Conservation (phyloP, 2,329 filamentous ascomycete genomes). For the Colletotrichum orbiculare region DNA sequence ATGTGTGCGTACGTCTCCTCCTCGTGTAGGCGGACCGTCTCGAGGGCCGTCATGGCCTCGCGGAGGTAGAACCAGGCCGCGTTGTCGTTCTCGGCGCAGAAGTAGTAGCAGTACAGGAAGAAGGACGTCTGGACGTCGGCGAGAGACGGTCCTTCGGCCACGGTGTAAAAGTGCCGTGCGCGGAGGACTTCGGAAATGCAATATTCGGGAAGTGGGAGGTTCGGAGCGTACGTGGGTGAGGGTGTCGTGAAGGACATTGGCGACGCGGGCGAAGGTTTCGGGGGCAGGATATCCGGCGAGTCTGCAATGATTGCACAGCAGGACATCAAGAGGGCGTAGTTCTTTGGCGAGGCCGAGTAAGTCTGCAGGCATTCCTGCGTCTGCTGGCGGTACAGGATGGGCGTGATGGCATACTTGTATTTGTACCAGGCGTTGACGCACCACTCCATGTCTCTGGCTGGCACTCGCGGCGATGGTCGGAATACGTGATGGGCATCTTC, state of each 20-base stretch:
- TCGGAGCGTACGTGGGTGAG: background rate
- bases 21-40: too few relatives aligned
- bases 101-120: constrained; percentile 45
- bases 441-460: constrained; percentile 29
- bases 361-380: constrained; percentile 36
- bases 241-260: background rate
- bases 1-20: too few relatives aligned
- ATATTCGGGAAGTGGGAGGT: constrained; percentile 38
- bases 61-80: constrained; percentile 43
- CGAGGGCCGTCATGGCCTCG: too few relatives aligned
- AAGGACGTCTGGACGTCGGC: constrained; percentile 46
- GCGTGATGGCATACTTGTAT: constrained; percentile 49
- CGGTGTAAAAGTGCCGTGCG: constrained; percentile 40
- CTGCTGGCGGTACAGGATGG: constrained; percentile 42
- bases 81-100: constrained; percentile 47
- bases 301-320: constrained; percentile 45
- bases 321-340: constrained; percentile 43
- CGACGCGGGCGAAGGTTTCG: too few relatives aligned
- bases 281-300: constrained; percentile 42
- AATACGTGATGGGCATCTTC: background rate
- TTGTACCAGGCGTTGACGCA: constrained; percentile 47
- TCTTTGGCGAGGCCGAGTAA: constrained; percentile 35
- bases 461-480: constrained; percentile 22
- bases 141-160: constrained; percentile 43
- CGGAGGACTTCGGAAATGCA: constrained; percentile 44